phyloP scores from a whole-genome alignment of 371 early-diverging fungal species.

The Synchytrium microbalum region DNA sequence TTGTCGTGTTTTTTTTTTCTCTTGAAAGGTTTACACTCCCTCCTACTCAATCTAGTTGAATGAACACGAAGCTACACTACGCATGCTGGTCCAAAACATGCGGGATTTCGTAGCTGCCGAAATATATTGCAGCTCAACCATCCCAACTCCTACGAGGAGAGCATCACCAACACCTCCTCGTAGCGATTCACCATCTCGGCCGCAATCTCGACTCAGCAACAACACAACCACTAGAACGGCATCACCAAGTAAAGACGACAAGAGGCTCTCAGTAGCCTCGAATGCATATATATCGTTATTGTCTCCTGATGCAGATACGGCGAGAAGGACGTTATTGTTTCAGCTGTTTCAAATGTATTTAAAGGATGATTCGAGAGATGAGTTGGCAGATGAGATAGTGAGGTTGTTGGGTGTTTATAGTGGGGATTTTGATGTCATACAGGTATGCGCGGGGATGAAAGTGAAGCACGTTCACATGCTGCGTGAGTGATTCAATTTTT shows the following conservation, averaged over 20 bases:
- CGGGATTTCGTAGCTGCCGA: constrained; percentile 60
- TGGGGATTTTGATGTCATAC: constrained; percentile 48
- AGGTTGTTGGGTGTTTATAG: constrained; percentile 55
- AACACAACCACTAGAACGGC: constrained; percentile 7
- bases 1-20: neutral
- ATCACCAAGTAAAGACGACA: neutral
- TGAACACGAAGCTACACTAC: constrained; percentile 45
- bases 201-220: constrained; percentile 6
- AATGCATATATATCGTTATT: constrained; percentile 15
- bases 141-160: constrained; percentile 5
- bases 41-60: constrained; percentile 28
- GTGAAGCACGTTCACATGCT: neutral
- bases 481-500: neutral
- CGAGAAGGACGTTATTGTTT: constrained; percentile 13
- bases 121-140: constrained; percentile 16
- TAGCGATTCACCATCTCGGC: constrained; percentile 4
- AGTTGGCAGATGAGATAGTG: constrained; percentile 41
- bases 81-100: constrained; percentile 44
- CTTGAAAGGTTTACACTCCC: neutral
- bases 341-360: constrained; percentile 11
- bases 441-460: constrained; percentile 14
- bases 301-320: constrained; percentile 22
- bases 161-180: constrained; percentile 14
- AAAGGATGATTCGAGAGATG: constrained; percentile 16
- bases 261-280: neutral